These are phyloP conservation scores for Penicillium cinerascens DNA, from an alignment of 495 filamentous ascomycete species.

Conservation along the genomic window DNA sequence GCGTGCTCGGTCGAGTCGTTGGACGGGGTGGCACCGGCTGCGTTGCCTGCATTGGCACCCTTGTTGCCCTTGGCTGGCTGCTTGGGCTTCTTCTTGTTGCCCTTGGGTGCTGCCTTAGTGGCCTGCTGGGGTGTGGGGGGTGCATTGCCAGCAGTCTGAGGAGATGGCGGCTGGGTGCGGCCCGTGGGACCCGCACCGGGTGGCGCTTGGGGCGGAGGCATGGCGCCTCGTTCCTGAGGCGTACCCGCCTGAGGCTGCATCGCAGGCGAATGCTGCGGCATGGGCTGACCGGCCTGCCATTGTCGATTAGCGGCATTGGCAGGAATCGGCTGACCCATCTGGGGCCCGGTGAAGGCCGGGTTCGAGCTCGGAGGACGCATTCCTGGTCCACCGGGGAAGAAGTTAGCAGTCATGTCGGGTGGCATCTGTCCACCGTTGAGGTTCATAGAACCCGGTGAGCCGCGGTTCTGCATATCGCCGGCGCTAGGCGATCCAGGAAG, in stretches of 20 bases:
- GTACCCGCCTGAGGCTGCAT: conserved; percentile 62
- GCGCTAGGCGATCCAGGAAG: conserved; percentile 79
- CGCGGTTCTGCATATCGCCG: conserved; percentile 74
- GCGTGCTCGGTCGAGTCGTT: conserved; percentile 65
- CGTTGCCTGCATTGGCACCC: conserved; percentile 50
- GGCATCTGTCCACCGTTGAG: conserved; percentile 67
- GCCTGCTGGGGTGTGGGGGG: conserved; percentile 82
- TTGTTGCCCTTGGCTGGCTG: conserved; percentile 63
- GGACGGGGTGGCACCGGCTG: conserved; percentile 63
- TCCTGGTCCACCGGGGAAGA: conserved; percentile 62
- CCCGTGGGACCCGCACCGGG: conserved; percentile 57
- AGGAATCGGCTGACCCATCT: conserved; percentile 60
- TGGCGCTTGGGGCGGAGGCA: conserved; percentile 89
- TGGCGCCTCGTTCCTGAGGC: conserved; percentile 68
- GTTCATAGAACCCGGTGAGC: conserved; percentile 79
- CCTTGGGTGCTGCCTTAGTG: conserved; percentile 75
- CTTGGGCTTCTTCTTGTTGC: conserved; percentile 66
- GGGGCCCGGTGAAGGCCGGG: conserved; percentile 62
- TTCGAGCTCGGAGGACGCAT: conserved; percentile 90
- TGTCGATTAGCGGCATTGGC: conserved; percentile 45
- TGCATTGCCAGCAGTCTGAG: conserved; percentile 67
- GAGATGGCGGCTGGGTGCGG: conserved; percentile 71
- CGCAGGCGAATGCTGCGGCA: conserved; percentile 54
- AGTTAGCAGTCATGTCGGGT: conserved; percentile 58
- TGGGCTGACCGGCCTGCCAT: conserved; percentile 58